These are phyloP conservation scores for Scytalidium lignicola DNA, from an alignment of 2,329 filamentous ascomycete species.

Conservation along the genomic window DNA sequence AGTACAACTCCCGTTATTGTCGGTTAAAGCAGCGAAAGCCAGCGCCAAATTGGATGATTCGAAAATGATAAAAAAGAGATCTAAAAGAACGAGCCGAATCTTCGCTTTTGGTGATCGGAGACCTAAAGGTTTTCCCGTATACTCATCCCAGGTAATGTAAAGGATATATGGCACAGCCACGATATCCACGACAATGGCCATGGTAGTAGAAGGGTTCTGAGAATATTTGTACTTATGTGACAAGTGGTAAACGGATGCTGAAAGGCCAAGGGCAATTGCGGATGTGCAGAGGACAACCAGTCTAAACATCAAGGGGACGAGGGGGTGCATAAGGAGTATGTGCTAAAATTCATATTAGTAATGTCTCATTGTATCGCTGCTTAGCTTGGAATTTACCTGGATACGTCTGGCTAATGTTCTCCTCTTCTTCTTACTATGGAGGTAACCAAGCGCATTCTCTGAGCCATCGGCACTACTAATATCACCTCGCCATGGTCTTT, in stretches of 20 bases:
- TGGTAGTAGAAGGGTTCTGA: conserved; percentile 72
- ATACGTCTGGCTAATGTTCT: conserved; percentile 18
- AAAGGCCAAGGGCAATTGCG: conserved; percentile 72
- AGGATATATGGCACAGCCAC: conserved; percentile 84
- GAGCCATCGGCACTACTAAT: conserved; percentile 19
- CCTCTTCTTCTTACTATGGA: conserved; percentile 23
- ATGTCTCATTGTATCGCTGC: neutral
- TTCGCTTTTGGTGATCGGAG: conserved; percentile 80
- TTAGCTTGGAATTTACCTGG: conserved; percentile 17
- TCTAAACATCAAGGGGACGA: conserved; percentile 81
- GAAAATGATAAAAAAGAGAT: conserved; percentile 96
- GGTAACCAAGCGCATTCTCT: conserved; percentile 21
- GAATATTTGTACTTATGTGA: conserved; percentile 34
- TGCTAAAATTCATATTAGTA: conserved; percentile 15
- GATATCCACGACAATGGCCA: conserved; percentile 85
- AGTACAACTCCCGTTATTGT: conserved; percentile 54
- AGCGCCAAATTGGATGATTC: conserved; percentile 89
- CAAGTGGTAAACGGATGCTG: conserved; percentile 64
- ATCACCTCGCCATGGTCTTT: conserved; percentile 29
- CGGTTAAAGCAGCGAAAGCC: conserved; percentile 76
- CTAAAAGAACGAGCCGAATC: conserved; percentile 81
- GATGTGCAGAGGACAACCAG: conserved; percentile 80
- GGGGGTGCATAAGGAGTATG: conserved; percentile 39
- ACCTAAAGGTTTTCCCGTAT: conserved; percentile 87
- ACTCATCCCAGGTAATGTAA: conserved; percentile 96